Evolutionary conservation across 306 rosid species (phyloP), one percentile per base, ranked within the genome.

Genomic region (Gleditsia sinensis): DNA sequence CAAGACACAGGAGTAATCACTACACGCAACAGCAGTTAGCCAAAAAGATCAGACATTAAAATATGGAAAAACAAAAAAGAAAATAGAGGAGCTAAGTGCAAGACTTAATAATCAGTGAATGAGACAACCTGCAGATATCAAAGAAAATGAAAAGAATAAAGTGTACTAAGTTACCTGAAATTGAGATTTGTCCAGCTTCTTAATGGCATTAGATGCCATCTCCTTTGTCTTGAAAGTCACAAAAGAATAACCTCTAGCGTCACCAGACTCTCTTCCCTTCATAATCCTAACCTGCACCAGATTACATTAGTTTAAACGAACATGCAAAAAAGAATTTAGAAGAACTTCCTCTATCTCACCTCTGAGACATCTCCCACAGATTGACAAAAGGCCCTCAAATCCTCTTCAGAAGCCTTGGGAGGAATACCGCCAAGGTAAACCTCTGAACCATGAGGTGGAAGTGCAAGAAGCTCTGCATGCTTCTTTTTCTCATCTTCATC

Each of bases 381-480:
- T 69, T 77, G 80, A 81, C 97, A 91, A 72, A 87, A 87, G 40
- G 20, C 76, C 76, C 51, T 88, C 80, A 91, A 79, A 80, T 91
- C 92, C 68, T 82, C 85, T 80, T 87, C 88, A 58, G 90, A 80
- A 68, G 80, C 80, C 2, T 78, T 80, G 7, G 48, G 83, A 71
- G 92, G 86, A 85, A 91, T 78, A 60, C 92, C 90, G 63, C 92
- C 94, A 78, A 91, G 75, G 81, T 86, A 88, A 42, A 91, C 92
- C 69, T 83, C 88, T 34, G 97, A 85, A 1, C 92, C 97, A 75
- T 91, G 92, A 17, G 91, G 90, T 49, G 97, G 97, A 78, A 89
- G 90, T 0, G 89, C 85, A 88, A 88, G 94, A 76, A 91, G 92
- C 69, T 88, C 92, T 8, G 79, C 86, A 20, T 83, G 91, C 72